phyloP scores from a whole-genome alignment of 2,329 filamentous ascomycete species.

The Escovopsis sp. region DNA sequence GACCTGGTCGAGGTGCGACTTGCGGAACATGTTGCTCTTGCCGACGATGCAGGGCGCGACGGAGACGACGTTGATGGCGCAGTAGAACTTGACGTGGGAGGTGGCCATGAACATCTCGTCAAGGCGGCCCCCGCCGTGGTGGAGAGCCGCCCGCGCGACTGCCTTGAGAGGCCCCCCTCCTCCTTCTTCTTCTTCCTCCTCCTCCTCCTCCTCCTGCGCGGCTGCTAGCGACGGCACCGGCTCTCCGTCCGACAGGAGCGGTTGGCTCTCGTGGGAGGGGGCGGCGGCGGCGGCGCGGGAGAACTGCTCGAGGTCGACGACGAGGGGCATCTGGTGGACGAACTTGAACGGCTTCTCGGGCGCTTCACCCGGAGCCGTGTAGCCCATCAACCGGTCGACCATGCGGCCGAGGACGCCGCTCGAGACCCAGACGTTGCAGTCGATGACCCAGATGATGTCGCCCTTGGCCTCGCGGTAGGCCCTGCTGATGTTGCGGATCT shows the following conservation, averaged over 20 bases:
- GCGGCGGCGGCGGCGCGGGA: background rate
- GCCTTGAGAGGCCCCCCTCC: slow-evolving; percentile 5
- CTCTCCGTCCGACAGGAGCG: slow-evolving; percentile 20
- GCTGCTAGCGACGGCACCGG: slow-evolving; percentile 19
- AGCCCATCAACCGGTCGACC: slow-evolving; percentile 75
- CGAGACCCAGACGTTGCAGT: slow-evolving; percentile 92
- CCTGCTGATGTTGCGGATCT: slow-evolving; percentile 90
- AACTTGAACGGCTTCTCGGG: slow-evolving; percentile 61
- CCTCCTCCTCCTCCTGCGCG: slow-evolving; percentile 6
- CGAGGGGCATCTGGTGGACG: slow-evolving; percentile 83
- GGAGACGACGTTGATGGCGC: slow-evolving; percentile 84
- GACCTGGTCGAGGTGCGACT: slow-evolving; percentile 70
- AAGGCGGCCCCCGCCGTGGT: slow-evolving; percentile 59
- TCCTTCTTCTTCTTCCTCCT: background rate
- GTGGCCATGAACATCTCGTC: slow-evolving; percentile 94
- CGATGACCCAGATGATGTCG: slow-evolving; percentile 85
- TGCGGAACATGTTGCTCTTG: slow-evolving; percentile 97
- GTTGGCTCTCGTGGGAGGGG: slow-evolving; percentile 10
- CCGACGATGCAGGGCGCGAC: slow-evolving; percentile 89
- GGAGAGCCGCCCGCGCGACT: slow-evolving; percentile 15
- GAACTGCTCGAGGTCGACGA: slow-evolving; percentile 51
- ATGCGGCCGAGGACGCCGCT: slow-evolving; percentile 69
- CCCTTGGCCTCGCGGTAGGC: slow-evolving; percentile 80
- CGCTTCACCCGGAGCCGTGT: slow-evolving; percentile 29
- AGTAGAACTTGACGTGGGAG: slow-evolving; percentile 93